Evolutionary conservation across 1,284 basidiomycete species (phyloP).

Genomic region (Thecaphora thlaspeos): DNA sequence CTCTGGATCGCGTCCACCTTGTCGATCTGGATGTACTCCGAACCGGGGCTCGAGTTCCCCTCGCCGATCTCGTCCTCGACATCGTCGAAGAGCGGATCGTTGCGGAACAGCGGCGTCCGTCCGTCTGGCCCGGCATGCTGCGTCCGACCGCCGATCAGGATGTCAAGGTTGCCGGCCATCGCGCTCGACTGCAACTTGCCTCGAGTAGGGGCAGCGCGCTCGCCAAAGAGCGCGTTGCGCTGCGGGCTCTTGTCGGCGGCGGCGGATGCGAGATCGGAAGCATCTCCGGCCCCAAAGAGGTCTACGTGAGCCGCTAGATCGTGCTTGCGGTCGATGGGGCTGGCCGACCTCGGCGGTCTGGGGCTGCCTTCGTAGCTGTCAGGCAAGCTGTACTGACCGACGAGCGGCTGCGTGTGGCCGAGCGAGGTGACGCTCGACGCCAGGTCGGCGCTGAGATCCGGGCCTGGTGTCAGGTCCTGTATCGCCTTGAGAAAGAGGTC

Average conservation of each 20-base stretch:
- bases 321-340: constrained; percentile 9
- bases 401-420: constrained; percentile 4
- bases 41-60: constrained; percentile 3
- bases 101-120: constrained; percentile 38
- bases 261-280: background rate
- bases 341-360: background rate
- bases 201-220: constrained; percentile 12
- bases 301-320: background rate
- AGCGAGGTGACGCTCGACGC: constrained; percentile 23
- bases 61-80: constrained; percentile 20
- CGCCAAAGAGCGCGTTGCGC: constrained; percentile 20
- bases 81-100: constrained; percentile 45
- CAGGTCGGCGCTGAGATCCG: constrained; percentile 51
- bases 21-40: constrained; percentile 29
- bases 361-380: background rate
- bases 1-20: constrained; percentile 69
- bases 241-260: background rate
- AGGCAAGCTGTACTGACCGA: constrained; percentile 6
- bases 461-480: constrained; percentile 66
- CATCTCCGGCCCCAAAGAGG: background rate
- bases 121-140: constrained; percentile 33
- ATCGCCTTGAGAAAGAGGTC: constrained; percentile 87
- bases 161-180: constrained; percentile 39
- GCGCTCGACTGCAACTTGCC: constrained; percentile 30
- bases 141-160: constrained; percentile 41